Percentiles rank a stretch among this genome's conserved stretches.
These are phyloP conservation scores for Scolecobasidium constrictum DNA, from an alignment of 2,329 filamentous ascomycete genomes.

Conservation along the genomic window DNA sequence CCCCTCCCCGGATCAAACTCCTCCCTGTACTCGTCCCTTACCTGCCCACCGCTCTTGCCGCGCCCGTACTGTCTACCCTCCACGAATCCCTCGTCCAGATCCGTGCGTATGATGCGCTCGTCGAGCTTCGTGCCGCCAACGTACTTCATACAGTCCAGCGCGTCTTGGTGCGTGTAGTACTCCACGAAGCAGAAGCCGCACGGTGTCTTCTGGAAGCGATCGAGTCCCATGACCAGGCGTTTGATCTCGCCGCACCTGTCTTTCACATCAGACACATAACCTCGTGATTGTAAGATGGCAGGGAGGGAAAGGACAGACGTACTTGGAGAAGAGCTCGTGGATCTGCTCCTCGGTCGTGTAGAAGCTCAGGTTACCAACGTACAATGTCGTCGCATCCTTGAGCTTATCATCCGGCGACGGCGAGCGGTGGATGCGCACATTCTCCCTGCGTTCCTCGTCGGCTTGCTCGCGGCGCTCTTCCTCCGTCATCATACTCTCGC, in stretches of 20 bases:
- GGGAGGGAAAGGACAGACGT: conserved; percentile 14
- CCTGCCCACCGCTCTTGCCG: conserved; percentile 91
- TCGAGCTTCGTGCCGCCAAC: conserved; percentile 96
- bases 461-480: conserved; percentile 46
- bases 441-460: conserved; percentile 45
- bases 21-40: conserved; percentile 93
- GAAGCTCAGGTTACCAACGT: conserved; percentile 96
- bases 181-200: conserved; percentile 99
- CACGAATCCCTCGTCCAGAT: conserved; percentile 89
- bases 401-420: conserved; percentile 56
- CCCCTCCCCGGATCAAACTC: conserved; percentile 94
- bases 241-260: conserved; percentile 83
- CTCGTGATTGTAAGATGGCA: too few relatives aligned
- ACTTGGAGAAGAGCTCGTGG: conserved; percentile 91
- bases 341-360: conserved; percentile 99
- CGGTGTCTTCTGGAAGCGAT: conserved; percentile 93
- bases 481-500: conserved; percentile 29
- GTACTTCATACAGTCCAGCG: conserved; percentile 97
- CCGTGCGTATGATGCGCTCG: conserved; percentile 90
- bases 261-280: too few relatives aligned
- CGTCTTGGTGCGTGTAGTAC: conserved; percentile 96
- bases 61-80: conserved; percentile 92
- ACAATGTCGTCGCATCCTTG: conserved; percentile 82
- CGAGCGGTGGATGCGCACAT: conserved; percentile 25
- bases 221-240: conserved; percentile 92